Conservation (phyloP, 1,284 basidiomycete genomes). For the Ustilago sp. region DNA sequence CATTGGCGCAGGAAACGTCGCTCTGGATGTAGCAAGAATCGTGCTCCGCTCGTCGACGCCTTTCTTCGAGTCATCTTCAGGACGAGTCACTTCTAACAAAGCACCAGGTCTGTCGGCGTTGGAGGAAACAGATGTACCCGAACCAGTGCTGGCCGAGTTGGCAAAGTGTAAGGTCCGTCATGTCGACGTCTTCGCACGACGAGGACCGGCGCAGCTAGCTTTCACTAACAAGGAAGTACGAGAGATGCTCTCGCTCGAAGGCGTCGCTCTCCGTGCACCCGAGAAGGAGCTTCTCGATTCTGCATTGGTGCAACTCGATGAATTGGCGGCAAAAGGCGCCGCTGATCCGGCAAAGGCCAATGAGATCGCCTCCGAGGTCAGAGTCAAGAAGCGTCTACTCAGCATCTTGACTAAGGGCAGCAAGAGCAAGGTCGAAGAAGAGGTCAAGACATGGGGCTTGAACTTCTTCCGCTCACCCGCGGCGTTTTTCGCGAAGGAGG, state of each 20-base stretch:
- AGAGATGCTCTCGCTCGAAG: slow-evolving; percentile 84
- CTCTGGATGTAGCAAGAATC: slow-evolving; percentile 91
- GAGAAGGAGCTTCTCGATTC: slow-evolving; percentile 67
- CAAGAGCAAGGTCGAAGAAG: slow-evolving; percentile 67
- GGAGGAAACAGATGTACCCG: slow-evolving; percentile 82
- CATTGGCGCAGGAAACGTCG: slow-evolving; percentile 96
- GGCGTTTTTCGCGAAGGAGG: slow-evolving; percentile 34
- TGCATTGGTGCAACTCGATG: slow-evolving; percentile 58
- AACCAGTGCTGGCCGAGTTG: slow-evolving; percentile 79
- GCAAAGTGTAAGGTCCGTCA: slow-evolving; percentile 77
- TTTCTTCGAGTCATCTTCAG: slow-evolving; percentile 30
- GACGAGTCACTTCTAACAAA: slow-evolving; percentile 27
- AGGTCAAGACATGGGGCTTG: slow-evolving; percentile 57
- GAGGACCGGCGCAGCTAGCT: slow-evolving; percentile 88
- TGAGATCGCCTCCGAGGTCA: slow-evolving; percentile 51
- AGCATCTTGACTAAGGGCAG: slow-evolving; percentile 80
- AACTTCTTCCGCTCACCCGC: slow-evolving; percentile 62
- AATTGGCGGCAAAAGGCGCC: slow-evolving; percentile 32
- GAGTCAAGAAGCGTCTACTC: slow-evolving; percentile 72
- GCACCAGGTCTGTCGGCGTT: slow-evolving; percentile 73
- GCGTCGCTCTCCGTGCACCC: slow-evolving; percentile 75
- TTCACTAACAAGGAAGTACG: slow-evolving; percentile 95
- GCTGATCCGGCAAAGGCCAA: slow-evolving; percentile 14
- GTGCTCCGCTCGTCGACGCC: slow-evolving; percentile 74
- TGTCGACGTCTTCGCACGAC: slow-evolving; percentile 84